phyloP scores from a whole-genome alignment of 257 asterid species.

The Handroanthus guayacan region DNA sequence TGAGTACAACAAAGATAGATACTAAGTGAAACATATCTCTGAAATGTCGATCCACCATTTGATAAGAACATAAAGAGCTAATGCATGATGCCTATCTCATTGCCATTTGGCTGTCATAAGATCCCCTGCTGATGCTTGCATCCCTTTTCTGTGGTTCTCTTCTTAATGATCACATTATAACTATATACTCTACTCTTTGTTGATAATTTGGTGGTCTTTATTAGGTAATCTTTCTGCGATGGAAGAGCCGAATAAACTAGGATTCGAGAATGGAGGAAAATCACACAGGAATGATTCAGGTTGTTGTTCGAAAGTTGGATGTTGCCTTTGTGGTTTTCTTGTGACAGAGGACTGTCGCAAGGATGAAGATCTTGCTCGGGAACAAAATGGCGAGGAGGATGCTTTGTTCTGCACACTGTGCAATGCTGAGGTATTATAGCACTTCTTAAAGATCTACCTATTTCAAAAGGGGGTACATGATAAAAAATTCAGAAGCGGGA shows the following conservation, averaged over 20 bases:
- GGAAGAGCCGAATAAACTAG: slow-evolving; percentile 71
- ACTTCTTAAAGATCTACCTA: slow-evolving; percentile 20
- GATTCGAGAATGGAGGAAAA: slow-evolving; percentile 58
- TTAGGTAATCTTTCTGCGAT: slow-evolving; percentile 55
- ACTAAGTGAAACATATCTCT: slow-evolving; percentile 16
- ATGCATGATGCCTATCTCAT: background rate
- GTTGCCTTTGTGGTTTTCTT: slow-evolving; percentile 71
- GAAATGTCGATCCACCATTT: background rate
- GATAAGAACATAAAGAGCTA: background rate
- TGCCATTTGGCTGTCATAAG: background rate
- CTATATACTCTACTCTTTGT: slow-evolving; percentile 20
- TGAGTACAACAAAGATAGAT: slow-evolving; percentile 16
- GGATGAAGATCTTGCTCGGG: slow-evolving; percentile 59
- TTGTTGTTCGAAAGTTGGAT: slow-evolving; percentile 66
- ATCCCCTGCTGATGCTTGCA: background rate
- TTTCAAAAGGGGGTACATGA: background rate
- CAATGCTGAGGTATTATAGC: slow-evolving; percentile 87
- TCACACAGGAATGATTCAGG: slow-evolving; percentile 50
- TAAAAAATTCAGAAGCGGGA: background rate
- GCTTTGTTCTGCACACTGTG: slow-evolving; percentile 96
- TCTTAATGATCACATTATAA: background rate
- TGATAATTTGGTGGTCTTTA: slow-evolving; percentile 41
- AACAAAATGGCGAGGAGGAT: slow-evolving; percentile 79
- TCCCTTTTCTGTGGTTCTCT: background rate
- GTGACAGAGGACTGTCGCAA: slow-evolving; percentile 85